Evolutionary conservation across 192 early-diverging fungal species (phyloP), one percentile per base, ranked within the genome.

Genomic region (Coemansia sp.): DNA sequence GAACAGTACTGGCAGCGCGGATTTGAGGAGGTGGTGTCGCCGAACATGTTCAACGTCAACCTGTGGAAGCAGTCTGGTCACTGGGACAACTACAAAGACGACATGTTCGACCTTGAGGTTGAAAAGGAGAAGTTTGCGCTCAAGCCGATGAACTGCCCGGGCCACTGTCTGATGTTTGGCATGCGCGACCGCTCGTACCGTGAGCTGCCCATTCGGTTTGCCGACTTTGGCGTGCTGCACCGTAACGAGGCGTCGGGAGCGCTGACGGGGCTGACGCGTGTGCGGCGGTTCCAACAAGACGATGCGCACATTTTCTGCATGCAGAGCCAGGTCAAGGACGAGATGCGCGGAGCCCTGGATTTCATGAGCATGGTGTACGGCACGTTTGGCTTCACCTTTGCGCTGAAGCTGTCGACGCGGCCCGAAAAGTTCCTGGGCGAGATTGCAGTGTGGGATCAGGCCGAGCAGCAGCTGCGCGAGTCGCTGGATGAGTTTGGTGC

Each of bases 141-240:
- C 52, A 99, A 99, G 88, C 97, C 97, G 17, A 99, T 99, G 97
- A 93, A 99, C 84, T 99, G 97, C 69, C 97, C 97, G 36, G 93
- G 95, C 57, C 97, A 99, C 76, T 98, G 96, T 80, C 76, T 99
- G 69, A 94, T 99, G 88, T 99, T 98, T 76, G 88, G 83, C 46
- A 84, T 89, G 61, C 88, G 94, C 64, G 94, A 95, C 68, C 88
- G 96, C 42, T 95, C 93, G 47, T 97, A 97, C 84, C 87, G 94
- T 71, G 97, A 99, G 68, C 83, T 99, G 51, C 97, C 97, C 38
- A 65, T 99, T 22, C 91, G 97, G 26, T 78, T 94, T 59, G 97
- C 97, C 5, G 97, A 99, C 83, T 99, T 99, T 78, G 96, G 97
- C 71, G 96, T 98, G 40, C 82, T 99, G 53, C 97, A 99, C 74